These are phyloP conservation scores for Malassezia vespertilionis DNA, from an alignment of 1,284 basidiomycete species.

Conservation along the genomic window DNA sequence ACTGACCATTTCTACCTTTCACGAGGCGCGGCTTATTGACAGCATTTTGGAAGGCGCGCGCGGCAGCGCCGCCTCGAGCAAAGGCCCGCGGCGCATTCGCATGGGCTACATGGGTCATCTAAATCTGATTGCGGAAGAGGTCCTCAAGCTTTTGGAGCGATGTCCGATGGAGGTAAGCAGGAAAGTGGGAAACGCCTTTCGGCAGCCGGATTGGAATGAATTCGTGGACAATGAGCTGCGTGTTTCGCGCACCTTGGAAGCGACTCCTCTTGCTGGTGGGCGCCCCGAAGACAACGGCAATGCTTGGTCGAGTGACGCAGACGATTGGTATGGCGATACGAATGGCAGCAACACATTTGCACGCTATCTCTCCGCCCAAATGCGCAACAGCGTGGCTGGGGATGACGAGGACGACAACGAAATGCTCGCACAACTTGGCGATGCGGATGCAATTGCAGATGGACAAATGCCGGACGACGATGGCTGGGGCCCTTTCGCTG, in stretches of 20 bases:
- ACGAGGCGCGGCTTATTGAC: conserved; percentile 31
- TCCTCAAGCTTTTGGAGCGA: conserved; percentile 69
- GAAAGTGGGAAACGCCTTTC: conserved; percentile 21
- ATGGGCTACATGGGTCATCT: conserved; percentile 92
- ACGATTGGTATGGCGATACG: conserved; percentile 18
- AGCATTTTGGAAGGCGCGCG: conserved; percentile 39
- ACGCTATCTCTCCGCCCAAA: conserved; percentile 45
- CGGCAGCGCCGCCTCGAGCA: conserved; percentile 33
- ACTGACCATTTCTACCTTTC: conserved; percentile 39
- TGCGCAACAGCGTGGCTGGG: conserved; percentile 30
- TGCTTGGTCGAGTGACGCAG: conserved; percentile 11
- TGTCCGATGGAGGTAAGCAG: conserved; percentile 55
- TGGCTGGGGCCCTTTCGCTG: conserved; percentile 46
- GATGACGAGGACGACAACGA: conserved; percentile 42
- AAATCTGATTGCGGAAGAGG: conserved; percentile 80
- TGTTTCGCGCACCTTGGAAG: conserved; percentile 39
- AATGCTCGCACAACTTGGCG: conserved; percentile 1
- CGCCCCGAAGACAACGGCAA: conserved; percentile 22
- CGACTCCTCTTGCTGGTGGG: conserved; percentile 41
- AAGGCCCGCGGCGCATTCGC: conserved; percentile 33
- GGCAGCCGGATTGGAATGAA: conserved; percentile 37
- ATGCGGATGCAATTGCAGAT: conserved; percentile 17
- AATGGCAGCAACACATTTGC: conserved; percentile 36
- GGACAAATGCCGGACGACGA: conserved; percentile 24
- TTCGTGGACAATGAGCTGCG: conserved; percentile 39